phyloP scores from a whole-genome alignment of 176 grass and related monocot species.

The Otatea glauca region DNA sequence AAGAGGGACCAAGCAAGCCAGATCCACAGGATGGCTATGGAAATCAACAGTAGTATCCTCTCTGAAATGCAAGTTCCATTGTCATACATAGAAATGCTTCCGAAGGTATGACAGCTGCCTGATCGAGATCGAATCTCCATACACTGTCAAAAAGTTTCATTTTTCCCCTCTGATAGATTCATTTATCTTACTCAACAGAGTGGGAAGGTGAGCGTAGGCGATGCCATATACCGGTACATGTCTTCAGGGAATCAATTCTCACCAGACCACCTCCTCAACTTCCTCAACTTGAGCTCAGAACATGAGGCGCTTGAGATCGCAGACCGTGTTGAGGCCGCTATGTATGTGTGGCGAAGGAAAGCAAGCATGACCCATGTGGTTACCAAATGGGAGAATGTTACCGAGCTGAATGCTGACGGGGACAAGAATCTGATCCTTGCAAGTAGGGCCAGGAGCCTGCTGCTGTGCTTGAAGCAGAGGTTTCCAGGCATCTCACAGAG shows the following conservation, averaged over 20 bases:
- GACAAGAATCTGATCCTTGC: no score
- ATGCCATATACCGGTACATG: constrained; percentile 74
- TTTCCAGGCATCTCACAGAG: no score
- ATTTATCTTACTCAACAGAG: constrained; percentile 53
- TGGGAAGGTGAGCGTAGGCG: constrained; percentile 71
- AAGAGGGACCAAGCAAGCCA: constrained; percentile 89
- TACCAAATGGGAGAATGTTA: constrained; percentile 69
- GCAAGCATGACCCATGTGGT: constrained; percentile 57
- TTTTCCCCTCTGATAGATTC: constrained; percentile 11
- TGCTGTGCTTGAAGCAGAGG: no score
- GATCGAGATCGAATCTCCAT: constrained; percentile 6
- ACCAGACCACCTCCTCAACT: constrained; percentile 74
- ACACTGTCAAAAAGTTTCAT: not conserved
- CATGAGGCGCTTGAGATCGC: constrained; percentile 86
- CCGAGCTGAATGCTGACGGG: no score
- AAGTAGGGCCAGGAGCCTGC: no score
- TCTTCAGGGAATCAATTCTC: constrained; percentile 80
- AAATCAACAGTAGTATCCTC: constrained; percentile 85
- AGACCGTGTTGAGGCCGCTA: constrained; percentile 74
- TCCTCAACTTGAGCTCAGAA: constrained; percentile 78
- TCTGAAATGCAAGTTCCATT: constrained; percentile 86
- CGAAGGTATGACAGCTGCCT: constrained; percentile 59
- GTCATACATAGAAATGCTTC: constrained; percentile 78
- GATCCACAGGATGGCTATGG: constrained; percentile 99
- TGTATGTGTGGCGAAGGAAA: constrained; percentile 82